Base-by-base conservation (phyloP, 1,284 basidiomycete species). In the Sporisorium scitamineum region DNA sequence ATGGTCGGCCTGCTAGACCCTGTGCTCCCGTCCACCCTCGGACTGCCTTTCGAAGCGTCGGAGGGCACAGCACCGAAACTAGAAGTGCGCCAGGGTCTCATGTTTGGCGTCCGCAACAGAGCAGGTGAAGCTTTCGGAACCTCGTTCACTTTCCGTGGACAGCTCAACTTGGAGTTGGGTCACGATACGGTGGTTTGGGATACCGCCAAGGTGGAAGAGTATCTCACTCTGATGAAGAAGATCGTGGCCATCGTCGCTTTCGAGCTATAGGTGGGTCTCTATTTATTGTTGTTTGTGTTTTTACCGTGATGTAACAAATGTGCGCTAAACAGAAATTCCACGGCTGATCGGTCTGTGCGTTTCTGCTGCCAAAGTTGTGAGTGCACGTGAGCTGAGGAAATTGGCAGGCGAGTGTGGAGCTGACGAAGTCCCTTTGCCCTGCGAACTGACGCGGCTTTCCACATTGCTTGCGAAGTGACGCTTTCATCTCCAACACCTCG, bases 291-390 rank as follows among this genome's bases (percentile, higher is more conserved):
- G 50, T 11, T 22, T 16, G 31, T 29, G 47, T 7, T 32, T 37
- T 27, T 13, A 11, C 16, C 4, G n/a, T 41, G 26, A 44, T 56
- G 60, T 67, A 66, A 72, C 62, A 72, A n/a, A 13, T 18, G 2
- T 1, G 9, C 20, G 18, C 10, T 13, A 14, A 32, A 51, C n/a
- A n/a, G n/a, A 51, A 53, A 11, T 47, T 22, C 9, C 6, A 7
- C 14, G 41, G 61, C 67, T 75, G 72, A 75, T 75, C 72, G 72
- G 72, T 75, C 72, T 67, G 72, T 75, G 72, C 72, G 63, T 39
- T 31, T 26, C 29, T 26, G 62, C 16, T 56, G 47, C 34, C 37
- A 39, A 39, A 18, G 16, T 39, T 39, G 8, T 10, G 42, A 32
- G 56, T 61, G 48, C 64, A 67, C 70, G 63, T 68, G 61, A 64